These are phyloP conservation scores for Colletotrichum costaricense DNA, from an alignment of 2,329 filamentous ascomycete species.

Conservation along the genomic window DNA sequence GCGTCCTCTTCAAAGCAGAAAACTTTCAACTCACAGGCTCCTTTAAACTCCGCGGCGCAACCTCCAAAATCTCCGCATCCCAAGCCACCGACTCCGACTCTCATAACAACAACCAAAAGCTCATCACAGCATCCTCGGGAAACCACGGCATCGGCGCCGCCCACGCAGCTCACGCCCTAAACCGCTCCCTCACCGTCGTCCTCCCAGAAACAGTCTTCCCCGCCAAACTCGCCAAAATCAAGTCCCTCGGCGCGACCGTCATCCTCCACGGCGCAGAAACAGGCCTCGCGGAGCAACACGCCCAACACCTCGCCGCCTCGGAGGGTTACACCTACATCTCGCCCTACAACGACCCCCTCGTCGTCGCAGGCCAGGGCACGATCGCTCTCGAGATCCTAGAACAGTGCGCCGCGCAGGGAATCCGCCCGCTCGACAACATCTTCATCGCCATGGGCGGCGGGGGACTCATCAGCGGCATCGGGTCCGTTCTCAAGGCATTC, in stretches of 20 bases:
- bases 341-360: conserved; percentile 39
- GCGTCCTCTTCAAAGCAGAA: conserved; percentile 40
- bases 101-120: neutral
- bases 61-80: conserved; percentile 39
- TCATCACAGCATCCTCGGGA: conserved; percentile 40
- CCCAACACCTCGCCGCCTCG: conserved; percentile 38
- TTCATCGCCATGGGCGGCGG: conserved; percentile 42
- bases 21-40: conserved; percentile 42
- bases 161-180: conserved; percentile 30
- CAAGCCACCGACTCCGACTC: neutral
- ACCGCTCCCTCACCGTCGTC: conserved; percentile 35
- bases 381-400: conserved; percentile 40
- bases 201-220: conserved; percentile 37
- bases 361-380: conserved; percentile 37
- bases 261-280: conserved; percentile 39
- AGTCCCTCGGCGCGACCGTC: conserved; percentile 37
- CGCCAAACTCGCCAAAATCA: conserved; percentile 39
- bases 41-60: conserved; percentile 42
- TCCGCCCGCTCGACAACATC: conserved; percentile 34
- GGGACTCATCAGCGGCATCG: conserved; percentile 40
- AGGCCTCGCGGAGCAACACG: conserved; percentile 39
- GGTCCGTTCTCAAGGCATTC: conserved; percentile 40
- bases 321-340: conserved; percentile 39
- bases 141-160: conserved; percentile 40
- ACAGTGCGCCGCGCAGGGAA: conserved; percentile 28